phyloP scores from a whole-genome alignment of 2,329 filamentous ascomycete genomes.

The Scedosporium apiospermum region DNA sequence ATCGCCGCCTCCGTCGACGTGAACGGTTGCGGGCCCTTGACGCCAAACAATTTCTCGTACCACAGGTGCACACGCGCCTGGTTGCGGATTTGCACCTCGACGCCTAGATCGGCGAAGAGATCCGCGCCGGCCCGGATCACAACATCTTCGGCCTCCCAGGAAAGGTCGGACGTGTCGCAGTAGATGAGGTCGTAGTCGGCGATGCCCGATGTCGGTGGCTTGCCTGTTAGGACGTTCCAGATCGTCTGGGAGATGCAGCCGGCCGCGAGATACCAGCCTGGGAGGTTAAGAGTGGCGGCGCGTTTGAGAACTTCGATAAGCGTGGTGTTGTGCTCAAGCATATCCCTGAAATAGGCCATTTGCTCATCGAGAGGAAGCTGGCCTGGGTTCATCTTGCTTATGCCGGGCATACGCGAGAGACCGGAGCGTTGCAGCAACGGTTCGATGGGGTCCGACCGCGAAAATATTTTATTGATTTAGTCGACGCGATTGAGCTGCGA shows the following conservation, averaged over 20 bases:
- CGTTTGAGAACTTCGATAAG: constrained; percentile 18
- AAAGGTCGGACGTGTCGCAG: constrained; percentile 21
- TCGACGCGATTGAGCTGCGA: too few species aligned
- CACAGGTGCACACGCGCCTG: constrained; percentile 28
- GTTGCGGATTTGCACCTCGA: constrained; percentile 26
- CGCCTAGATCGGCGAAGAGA: constrained; percentile 20
- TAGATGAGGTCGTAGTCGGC: constrained; percentile 28
- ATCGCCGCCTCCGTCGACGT: constrained; percentile 22
- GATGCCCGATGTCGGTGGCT: constrained; percentile 22
- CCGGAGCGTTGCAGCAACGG: too few species aligned
- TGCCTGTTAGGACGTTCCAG: constrained; percentile 22
- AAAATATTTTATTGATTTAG: too few species aligned
- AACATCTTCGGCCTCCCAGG: constrained; percentile 25
- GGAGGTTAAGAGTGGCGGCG: constrained; percentile 16
- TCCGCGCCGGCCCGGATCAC: constrained; percentile 19
- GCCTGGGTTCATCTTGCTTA: not conserved
- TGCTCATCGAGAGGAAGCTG: not conserved
- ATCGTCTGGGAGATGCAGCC: constrained; percentile 27
- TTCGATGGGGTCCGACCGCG: too few species aligned
- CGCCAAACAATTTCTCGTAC: constrained; percentile 23
- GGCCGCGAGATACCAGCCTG: constrained; percentile 24
- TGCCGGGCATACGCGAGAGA: too few species aligned
- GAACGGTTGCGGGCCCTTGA: constrained; percentile 18
- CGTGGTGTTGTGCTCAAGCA: constrained; percentile 15
- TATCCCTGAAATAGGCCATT: not conserved